Base-by-base conservation (phyloP, 2,329 filamentous ascomycete genomes). In the Penicillium sp. region DNA sequence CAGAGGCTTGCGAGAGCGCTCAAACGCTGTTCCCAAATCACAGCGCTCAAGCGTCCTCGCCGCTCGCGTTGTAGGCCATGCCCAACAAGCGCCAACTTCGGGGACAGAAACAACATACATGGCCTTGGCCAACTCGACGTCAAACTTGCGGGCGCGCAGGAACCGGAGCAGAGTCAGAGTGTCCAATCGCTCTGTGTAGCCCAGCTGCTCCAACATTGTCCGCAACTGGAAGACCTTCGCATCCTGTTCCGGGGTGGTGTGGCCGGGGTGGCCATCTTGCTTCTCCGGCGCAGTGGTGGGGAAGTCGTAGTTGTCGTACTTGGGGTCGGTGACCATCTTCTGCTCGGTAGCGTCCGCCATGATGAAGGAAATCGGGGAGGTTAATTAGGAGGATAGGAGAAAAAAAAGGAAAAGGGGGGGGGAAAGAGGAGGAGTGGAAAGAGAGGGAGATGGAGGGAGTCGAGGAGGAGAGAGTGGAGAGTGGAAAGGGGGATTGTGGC, bases 251-350 rank as follows among this genome's bases (percentile, higher is more conserved):
- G 87, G 83, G 56, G 89, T 95, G 70, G 96, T 89, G 78, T 96
- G 87, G 74, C 95, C 95, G 62, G 94, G 89, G 77, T 97, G 92
- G 66, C 95, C 95, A 69, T 82, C 81, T 73, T 88, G 85, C 49
- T 84, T 76, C 67, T 86, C 85, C 56, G 90, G 85, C 49, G 91
- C 87, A 63, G 85, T 89, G 65, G 88, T 91, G 63, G 95, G 95
- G 82, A 86, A 98, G 79, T 97, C 93, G 79, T 95, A 98, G 82
- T 96, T 78, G 81, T 98, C 95, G 83, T 98, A 96, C 81, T 96
- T 97, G 76, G 91, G 84, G 78, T 96, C 88, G 70, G 92, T 78
- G 67, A 81, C 75, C 67, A 77, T 66, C 55, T 73, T 71, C 57
- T 74, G 71, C 36, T 72, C 67, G 56, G 66, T 54, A 43, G 70